Percentiles rank a stretch among this genome's conserved stretches.
Evolutionary conservation across 208 protist species (phyloP).

Genomic region (Jaenimonas drosophilae): DNA sequence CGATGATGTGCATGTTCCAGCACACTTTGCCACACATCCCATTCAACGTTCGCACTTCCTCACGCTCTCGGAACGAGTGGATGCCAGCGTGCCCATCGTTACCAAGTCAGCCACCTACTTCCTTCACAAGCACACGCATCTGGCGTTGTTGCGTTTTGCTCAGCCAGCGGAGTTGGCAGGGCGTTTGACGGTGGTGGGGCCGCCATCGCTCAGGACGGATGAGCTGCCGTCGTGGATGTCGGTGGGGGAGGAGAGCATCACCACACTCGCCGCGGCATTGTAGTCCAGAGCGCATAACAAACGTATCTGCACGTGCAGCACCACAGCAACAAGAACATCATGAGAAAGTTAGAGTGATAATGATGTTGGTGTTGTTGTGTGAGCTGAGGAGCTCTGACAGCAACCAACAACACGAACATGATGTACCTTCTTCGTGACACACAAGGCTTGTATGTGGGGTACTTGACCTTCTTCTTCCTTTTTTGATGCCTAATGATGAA

Average conservation of each 20-base stretch:
- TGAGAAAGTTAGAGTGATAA: background rate
- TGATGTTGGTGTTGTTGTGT: background rate
- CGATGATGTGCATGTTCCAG: no score
- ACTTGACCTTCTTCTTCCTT: constrained; percentile 1
- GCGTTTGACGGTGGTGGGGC: constrained; percentile 9
- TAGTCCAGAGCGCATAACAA: constrained; percentile 5
- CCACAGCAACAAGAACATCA: no score
- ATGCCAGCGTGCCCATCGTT: no score
- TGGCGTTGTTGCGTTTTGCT: constrained; percentile 21
- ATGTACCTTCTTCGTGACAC: no score
- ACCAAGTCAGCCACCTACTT: constrained; percentile 17
- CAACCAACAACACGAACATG: no score
- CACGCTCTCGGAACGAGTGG: no score
- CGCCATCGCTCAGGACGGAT: constrained; percentile 7
- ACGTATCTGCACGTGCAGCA: no score
- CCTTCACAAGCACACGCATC: constrained; percentile 12
- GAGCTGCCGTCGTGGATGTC: constrained; percentile 18
- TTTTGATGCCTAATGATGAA: constrained; percentile 2
- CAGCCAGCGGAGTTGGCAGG: constrained; percentile 18
- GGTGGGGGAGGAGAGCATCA: constrained; percentile 12
- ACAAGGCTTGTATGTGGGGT: no score
- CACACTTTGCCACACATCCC: no score
- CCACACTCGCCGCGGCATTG: constrained; percentile 7
- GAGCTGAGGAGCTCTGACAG: no score
- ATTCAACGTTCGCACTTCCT: no score